Conservation (phyloP, 2,329 filamentous ascomycete genomes). For the Apiospora arundinis region DNA sequence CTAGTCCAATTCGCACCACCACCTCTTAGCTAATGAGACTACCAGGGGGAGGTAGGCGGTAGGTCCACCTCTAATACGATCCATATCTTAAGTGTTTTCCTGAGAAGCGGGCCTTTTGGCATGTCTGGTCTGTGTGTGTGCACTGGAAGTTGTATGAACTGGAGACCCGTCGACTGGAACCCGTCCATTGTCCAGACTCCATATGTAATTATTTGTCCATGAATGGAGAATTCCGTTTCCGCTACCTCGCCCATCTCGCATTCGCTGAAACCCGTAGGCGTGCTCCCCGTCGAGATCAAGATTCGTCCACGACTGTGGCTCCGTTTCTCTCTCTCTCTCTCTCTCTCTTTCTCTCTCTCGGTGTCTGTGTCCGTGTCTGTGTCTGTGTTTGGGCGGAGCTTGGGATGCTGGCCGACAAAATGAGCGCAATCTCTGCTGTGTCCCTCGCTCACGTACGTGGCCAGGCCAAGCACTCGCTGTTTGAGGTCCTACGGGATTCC, state of each 20-base stretch:
- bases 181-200: background rate
- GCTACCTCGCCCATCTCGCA: background rate
- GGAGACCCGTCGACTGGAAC: background rate
- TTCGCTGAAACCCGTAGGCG: slow-evolving; percentile 14
- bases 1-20: background rate
- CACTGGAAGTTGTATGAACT: background rate
- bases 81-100: background rate
- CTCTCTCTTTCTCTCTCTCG: background rate
- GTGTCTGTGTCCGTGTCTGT: background rate
- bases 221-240: slow-evolving; percentile 6
- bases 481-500: background rate
- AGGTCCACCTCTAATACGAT: background rate
- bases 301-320: slow-evolving; percentile 7
- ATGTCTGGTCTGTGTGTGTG: no score
- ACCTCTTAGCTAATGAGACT: slow-evolving; percentile 5
- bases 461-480: background rate
- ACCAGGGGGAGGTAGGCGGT: background rate
- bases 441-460: background rate
- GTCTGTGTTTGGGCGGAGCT: background rate
- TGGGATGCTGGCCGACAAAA: background rate
- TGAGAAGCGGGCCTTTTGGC: background rate
- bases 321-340: background rate
- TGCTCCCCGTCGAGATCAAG: slow-evolving; percentile 5
- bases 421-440: background rate
- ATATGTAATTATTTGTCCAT: background rate